Conservation (phyloP, 257 asterid genomes). For the Fraxinus pennsylvanica region DNA sequence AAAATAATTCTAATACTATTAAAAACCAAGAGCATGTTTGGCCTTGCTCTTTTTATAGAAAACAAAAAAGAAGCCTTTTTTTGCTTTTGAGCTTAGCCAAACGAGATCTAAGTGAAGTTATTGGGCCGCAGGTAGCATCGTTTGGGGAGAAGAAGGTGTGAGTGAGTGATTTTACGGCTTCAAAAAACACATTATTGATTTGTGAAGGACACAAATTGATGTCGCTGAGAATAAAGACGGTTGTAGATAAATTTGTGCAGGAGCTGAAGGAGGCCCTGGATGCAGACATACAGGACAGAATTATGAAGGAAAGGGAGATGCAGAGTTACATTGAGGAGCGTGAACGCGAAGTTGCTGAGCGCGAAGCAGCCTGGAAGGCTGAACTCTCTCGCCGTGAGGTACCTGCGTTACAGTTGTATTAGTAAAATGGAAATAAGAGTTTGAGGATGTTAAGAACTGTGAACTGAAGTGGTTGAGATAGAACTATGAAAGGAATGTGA, state of each 20-base stretch:
- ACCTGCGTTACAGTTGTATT: conserved; percentile 14
- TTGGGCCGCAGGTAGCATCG: conserved; percentile 31
- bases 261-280: conserved; percentile 96
- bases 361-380: conserved; percentile 99
- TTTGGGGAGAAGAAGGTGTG: neutral
- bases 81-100: neutral
- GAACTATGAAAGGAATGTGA: neutral
- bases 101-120: neutral
- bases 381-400: conserved; percentile 99
- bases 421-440: neutral
- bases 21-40: neutral
- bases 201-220: conserved; percentile 31
- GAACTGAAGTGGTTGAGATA: neutral
- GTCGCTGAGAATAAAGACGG: conserved; percentile 93
- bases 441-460: neutral
- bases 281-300: conserved; percentile 94
- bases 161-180: conserved; percentile 6
- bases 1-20: neutral
- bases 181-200: neutral
- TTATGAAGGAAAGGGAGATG: conserved; percentile 99
- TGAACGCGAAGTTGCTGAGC: conserved; percentile 97
- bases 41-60: neutral
- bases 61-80: neutral
- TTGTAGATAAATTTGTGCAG: conserved; percentile 90
- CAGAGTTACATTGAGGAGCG: conserved; percentile 98